Conservation (phyloP, 2,329 filamentous ascomycete species). For the Cladosporium sp. region DNA sequence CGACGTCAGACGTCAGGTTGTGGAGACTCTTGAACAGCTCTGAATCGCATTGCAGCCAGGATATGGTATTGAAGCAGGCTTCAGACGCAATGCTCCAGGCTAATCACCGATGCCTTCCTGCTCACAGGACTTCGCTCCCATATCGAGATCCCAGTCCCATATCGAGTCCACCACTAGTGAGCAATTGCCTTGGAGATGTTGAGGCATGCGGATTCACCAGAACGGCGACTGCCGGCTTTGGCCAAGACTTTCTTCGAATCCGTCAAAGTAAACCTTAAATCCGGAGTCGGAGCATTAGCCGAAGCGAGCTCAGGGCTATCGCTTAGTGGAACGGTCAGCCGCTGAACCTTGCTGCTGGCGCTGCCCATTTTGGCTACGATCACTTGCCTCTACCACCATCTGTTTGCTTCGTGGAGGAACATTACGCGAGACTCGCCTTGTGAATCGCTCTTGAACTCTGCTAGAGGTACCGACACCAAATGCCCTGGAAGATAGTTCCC, state of each 20-base stretch:
- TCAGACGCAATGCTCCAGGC: neutral
- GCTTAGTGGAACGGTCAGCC: conserved; percentile 2
- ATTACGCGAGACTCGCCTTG: neutral
- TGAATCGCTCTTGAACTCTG: no score
- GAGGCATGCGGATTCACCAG: conserved; percentile 5
- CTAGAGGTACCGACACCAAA: no score
- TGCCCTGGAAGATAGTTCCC: neutral
- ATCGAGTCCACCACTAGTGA: neutral
- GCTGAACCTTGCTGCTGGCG: neutral
- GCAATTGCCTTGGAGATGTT: conserved; percentile 2
- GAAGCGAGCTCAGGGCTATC: neutral
- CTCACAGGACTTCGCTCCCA: no score
- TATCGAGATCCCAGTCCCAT: neutral
- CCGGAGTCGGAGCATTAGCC: neutral
- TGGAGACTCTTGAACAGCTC: neutral
- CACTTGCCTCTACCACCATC: neutral
- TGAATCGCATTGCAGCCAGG: neutral
- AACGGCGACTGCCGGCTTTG: neutral
- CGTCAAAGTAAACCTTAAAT: conserved; percentile 1
- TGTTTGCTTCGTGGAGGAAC: neutral
- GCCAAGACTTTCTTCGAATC: neutral
- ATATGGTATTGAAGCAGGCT: neutral
- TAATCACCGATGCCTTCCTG: neutral
- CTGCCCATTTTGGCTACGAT: neutral
- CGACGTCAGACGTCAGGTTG: conserved; percentile 4